Base-by-base conservation (phyloP, 1,284 basidiomycete genomes). In the Salmacisia buchloeana region DNA sequence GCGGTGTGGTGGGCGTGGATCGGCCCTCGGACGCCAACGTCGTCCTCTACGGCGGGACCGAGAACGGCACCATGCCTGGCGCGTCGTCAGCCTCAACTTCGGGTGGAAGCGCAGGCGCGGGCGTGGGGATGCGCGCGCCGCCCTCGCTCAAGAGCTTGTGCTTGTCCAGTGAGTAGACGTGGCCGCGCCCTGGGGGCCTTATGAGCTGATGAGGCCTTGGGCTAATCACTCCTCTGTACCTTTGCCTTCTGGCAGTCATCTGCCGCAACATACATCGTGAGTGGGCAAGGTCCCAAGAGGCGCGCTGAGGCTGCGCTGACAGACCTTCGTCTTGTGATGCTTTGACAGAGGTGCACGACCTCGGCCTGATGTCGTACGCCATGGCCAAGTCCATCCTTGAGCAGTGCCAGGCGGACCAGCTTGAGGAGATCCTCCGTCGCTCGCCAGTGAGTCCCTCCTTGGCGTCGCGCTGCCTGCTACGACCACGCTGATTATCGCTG, bases 361-460 rank as follows among this genome's bases (percentile, higher is more conserved):
- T 78, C 10, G 76, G 76, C 25, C 70, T 71, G n/a, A 71, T 75
- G 63, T 73, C 76, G 3, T 78, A 69, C 52, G 65, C 72, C 12
- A 67, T 76, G 36, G 73, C 71, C 21, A 63, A 63, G 49, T 69
- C 72, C 2, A 67, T 78, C 45, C 63, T 78, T 15, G 73, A 74
- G 61, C 70, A 71, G 56, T 74, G 71, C 45, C 60, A 69, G 2
- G 66, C 74, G 23, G 70, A 73, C n/a, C 74, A 78, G 61, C 71
- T 78, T 27, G 65, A 70, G 46, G 29, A 34, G 34, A 59, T 78
- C 21, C 73, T 76, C 58, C 69, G 70, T 29, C 63, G 67, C 0
- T 76, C 75, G 10, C 75, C 76, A 29, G 69, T 69, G 58, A 58
- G 68, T 62, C 6, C 13, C 21, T 5, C 1, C 12, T 0, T 18